Conservation (phyloP, 164 flowering plant species). For the Buxus sempervirens region DNA sequence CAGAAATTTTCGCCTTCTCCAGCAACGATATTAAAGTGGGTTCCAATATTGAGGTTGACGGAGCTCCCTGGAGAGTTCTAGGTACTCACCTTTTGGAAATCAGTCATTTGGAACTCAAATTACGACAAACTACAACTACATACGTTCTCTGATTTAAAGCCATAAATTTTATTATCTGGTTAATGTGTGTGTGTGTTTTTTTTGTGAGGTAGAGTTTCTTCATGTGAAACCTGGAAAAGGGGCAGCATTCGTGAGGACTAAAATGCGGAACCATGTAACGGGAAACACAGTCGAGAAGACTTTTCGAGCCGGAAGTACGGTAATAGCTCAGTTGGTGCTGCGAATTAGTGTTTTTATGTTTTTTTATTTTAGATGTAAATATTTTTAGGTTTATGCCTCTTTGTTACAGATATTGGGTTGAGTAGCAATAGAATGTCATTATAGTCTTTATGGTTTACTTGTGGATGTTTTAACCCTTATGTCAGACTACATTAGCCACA, state of each 20-base stretch:
- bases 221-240: slow-evolving; percentile 99
- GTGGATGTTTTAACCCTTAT: neutral
- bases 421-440: neutral
- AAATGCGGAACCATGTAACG: slow-evolving; percentile 68
- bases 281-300: slow-evolving; percentile 92
- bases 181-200: neutral
- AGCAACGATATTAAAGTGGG: slow-evolving; percentile 95
- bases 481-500: neutral
- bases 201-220: slow-evolving; percentile 67
- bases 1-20: slow-evolving; percentile 61
- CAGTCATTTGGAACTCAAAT: too few relatives aligned
- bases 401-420: neutral
- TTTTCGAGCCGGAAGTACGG: slow-evolving; percentile 88
- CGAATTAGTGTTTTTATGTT: neutral
- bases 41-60: slow-evolving; percentile 71
- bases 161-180: too few relatives aligned
- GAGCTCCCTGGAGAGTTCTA: slow-evolving; percentile 79
- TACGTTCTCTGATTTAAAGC: too few relatives aligned
- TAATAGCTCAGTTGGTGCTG: slow-evolving; percentile 23
- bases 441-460: neutral
- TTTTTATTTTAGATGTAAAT: neutral
- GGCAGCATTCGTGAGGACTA: slow-evolving; percentile 97
- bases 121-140: too few relatives aligned
- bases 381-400: neutral
- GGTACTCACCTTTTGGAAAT: slow-evolving; percentile 42